Percentiles rank a stretch among this genome's conserved stretches.
These are phyloP conservation scores for Coprinopsis sp. DNA, from an alignment of 768 basidiomycete species.

Conservation along the genomic window DNA sequence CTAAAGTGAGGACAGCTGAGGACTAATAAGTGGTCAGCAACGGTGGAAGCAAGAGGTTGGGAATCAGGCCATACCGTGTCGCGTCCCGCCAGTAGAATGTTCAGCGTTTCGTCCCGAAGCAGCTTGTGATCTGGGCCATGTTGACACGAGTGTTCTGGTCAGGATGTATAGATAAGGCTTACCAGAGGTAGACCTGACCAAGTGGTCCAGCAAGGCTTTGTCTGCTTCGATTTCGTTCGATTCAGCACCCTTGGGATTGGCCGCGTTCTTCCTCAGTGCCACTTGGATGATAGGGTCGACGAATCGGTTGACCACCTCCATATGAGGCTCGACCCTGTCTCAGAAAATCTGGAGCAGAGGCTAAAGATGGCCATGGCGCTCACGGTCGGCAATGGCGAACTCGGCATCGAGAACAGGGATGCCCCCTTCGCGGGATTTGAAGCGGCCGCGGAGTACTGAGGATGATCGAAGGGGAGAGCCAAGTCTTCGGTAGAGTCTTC, in stretches of 20 bases:
- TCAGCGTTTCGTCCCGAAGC: conserved; percentile 42
- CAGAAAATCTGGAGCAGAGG: conserved; percentile 45
- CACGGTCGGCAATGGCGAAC: conserved; percentile 36
- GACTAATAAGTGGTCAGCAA: conserved; percentile 18
- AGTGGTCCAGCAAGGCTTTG: conserved; percentile 52
- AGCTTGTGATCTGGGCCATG: conserved; percentile 37
- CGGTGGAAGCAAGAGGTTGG: not conserved
- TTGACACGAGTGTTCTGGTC: not conserved
- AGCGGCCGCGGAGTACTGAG: conserved; percentile 22
- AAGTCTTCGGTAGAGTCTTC: conserved; percentile 31
- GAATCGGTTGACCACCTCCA: conserved; percentile 49
- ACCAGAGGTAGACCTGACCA: conserved; percentile 44
- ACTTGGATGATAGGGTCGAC: conserved; percentile 48
- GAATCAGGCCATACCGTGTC: conserved; percentile 31
- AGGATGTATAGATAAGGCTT: conserved; percentile 14
- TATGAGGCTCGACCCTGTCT: conserved; percentile 43
- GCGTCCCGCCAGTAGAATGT: conserved; percentile 32
- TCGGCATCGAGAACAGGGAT: conserved; percentile 47
- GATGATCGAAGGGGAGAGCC: conserved; percentile 49
- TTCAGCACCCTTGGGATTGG: conserved; percentile 15
- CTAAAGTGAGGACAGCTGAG: conserved; percentile 25
- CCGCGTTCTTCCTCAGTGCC: conserved; percentile 40
- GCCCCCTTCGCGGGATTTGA: conserved; percentile 28
- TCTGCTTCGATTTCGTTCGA: conserved; percentile 33
- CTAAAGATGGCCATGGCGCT: conserved; percentile 47